These are phyloP conservation scores for Pestalotiopsis sp. DNA, from an alignment of 2,329 filamentous ascomycete genomes.

Conservation along the genomic window DNA sequence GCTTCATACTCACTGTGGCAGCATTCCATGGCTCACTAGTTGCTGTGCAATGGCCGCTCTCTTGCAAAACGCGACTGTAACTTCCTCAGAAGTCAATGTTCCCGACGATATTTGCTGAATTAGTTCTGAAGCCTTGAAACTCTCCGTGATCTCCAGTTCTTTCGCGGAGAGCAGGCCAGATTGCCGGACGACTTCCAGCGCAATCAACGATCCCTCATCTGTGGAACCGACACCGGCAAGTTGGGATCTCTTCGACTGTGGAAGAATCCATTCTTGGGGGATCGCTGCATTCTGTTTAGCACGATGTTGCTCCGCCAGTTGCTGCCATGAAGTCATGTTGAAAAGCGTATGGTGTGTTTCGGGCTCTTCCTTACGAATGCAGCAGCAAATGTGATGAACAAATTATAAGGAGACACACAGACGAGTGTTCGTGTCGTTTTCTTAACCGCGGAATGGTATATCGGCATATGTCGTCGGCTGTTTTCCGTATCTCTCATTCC, in stretches of 20 bases:
- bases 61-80: conserved; percentile 27
- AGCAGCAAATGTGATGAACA: not conserved
- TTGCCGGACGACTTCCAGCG: conserved; percentile 11
- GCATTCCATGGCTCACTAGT: conserved; percentile 12
- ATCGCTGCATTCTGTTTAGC: conserved; percentile 14
- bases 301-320: conserved; percentile 15
- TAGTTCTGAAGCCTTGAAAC: conserved; percentile 16
- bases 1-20: not conserved
- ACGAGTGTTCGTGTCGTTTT: not conserved
- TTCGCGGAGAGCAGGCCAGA: conserved; percentile 17
- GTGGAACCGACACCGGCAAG: conserved; percentile 13
- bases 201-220: conserved; percentile 14
- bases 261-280: conserved; percentile 16
- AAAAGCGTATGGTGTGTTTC: not conserved
- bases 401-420: not conserved
- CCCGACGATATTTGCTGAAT: conserved; percentile 17
- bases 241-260: conserved; percentile 1
- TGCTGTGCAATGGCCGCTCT: conserved; percentile 30
- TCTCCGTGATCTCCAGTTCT: conserved; percentile 24
- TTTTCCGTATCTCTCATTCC: not conserved
- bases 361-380: not conserved
- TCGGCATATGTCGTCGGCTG: not conserved
- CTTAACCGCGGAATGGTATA: not conserved
- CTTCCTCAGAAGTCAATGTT: conserved; percentile 23
- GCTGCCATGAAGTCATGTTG: conserved; percentile 9